A percentile compares a stretch with the other conserved stretches of the same genome.
phyloP scores from a whole-genome alignment of 805 yeast species.

The Saccharomycodes ludwigii region DNA sequence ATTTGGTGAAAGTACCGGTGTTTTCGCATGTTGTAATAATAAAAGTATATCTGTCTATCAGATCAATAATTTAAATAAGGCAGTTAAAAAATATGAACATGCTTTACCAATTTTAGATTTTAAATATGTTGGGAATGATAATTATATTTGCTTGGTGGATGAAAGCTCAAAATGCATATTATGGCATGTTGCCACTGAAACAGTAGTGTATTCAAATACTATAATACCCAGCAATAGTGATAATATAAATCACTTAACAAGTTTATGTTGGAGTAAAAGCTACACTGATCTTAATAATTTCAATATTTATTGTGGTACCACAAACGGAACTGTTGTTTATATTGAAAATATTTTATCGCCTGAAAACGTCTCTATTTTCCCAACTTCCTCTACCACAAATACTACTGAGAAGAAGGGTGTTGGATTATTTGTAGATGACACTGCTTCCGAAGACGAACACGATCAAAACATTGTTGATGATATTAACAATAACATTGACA shows the following conservation, averaged over 20 bases:
- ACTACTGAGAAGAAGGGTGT: constrained; percentile 8
- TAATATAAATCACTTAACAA: constrained; percentile 18
- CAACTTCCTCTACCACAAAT: constrained; percentile 7
- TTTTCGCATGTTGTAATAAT: constrained; percentile 1
- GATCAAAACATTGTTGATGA: constrained; percentile 7
- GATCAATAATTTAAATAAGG: not conserved
- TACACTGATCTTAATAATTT: constrained; percentile 15
- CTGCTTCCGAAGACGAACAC: constrained; percentile 16
- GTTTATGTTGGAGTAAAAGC: constrained; percentile 25
- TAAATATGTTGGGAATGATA: constrained; percentile 1
- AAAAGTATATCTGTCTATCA: not conserved
- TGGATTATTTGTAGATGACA: constrained; percentile 23
- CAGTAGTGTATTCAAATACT: constrained; percentile 1
- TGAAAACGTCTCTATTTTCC: constrained; percentile 1
- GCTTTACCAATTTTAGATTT: not conserved
- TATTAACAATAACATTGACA: constrained; percentile 13
- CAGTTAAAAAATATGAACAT: not conserved
- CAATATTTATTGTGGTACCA: constrained; percentile 21
- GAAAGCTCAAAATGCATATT: not conserved
- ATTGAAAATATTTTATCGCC: constrained; percentile 18
- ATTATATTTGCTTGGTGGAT: constrained; percentile 1
- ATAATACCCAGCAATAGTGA: too few relatives aligned
- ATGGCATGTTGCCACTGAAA: constrained; percentile 2
- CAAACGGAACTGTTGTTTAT: constrained; percentile 28
- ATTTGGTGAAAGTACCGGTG: constrained; percentile 1